Base-by-base conservation (phyloP, 345 rosid species). In the Sonneratia alba region DNA sequence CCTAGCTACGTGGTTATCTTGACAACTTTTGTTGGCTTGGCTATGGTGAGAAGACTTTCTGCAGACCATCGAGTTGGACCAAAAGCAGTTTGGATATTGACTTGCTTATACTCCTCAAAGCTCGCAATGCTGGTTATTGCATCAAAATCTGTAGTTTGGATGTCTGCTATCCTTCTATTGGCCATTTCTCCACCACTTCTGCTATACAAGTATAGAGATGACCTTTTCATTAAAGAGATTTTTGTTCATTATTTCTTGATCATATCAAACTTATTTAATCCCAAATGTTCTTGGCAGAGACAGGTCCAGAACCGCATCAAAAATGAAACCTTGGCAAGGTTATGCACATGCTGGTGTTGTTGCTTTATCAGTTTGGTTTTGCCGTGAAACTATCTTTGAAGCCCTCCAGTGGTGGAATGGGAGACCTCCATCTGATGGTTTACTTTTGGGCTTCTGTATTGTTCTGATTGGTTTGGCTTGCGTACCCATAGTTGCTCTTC, bases 311-410 rank as follows among this genome's bases (percentile, higher is more conserved):
- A 77, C 91, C 74, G 89, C 84, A 71, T 86, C 94, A 63, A 95
- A 87, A 83, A 95, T 95, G 99, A 95, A 89, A 86, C 83, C 89
- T 77, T 95, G 98, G 97, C 98, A 95, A 83, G 99, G 96, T 79
- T 95, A 90, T 83, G 84, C 78, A 32, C 99, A 95, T 81, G 94
- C 92, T 42, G 63, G 76, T 66, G 92, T 95, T 74, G 92, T 95
- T 82, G 85, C 92, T 69, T 62, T 92, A 57, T 87, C 98, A 6
- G 92, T 95, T 69, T 95, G 98, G 98, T 84, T 90, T 76, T 92
- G 91, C 85, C 94, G 98, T 66, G 99, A 92, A 84, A 89, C 98
- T 38, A 90, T 92, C 71, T 95, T 92, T 80, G 98, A 95, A 81
- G 98, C 94, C 56, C 85, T 95, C 21, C 99, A 92, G 53, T 89